Conservation (phyloP, 2,329 filamentous ascomycete species). For the Talaromyces piceae region DNA sequence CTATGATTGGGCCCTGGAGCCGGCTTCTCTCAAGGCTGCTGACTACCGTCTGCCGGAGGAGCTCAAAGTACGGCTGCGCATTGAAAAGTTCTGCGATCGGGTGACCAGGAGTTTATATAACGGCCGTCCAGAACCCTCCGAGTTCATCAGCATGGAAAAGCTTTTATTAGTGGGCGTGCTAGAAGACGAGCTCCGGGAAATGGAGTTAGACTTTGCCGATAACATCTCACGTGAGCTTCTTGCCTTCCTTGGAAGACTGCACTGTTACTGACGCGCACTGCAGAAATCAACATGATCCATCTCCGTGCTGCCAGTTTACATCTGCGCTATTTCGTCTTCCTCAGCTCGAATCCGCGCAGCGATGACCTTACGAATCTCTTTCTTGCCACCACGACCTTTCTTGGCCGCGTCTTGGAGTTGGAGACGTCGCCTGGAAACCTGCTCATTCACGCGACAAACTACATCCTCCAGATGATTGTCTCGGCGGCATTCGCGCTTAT, state of each 20-base stretch:
- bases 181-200: conserved; percentile 38
- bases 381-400: conserved; percentile 39
- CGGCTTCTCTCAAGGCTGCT: conserved; percentile 36
- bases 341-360: conserved; percentile 36
- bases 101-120: conserved; percentile 52
- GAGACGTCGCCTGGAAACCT: conserved; percentile 39
- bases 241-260: background rate
- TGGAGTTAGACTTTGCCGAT: conserved; percentile 46
- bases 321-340: conserved; percentile 39
- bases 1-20: conserved; percentile 50
- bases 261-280: conserved; percentile 7
- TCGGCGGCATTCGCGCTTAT: conserved; percentile 57
- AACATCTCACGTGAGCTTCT: conserved; percentile 25
- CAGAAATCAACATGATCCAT: conserved; percentile 40
- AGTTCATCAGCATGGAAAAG: conserved; percentile 39
- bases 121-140: conserved; percentile 47
- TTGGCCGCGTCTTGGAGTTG: conserved; percentile 38
- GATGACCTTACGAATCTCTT: conserved; percentile 39
- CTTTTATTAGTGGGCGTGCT: conserved; percentile 37
- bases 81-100: conserved; percentile 52
- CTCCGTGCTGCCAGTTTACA: conserved; percentile 40
- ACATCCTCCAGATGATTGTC: conserved; percentile 59
- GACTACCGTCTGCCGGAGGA: conserved; percentile 44
- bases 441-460: conserved; percentile 49
- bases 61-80: conserved; percentile 44